Evolutionary conservation across 805 yeast genomes (phyloP).

Genomic region (Grigorovia jiainica): DNA sequence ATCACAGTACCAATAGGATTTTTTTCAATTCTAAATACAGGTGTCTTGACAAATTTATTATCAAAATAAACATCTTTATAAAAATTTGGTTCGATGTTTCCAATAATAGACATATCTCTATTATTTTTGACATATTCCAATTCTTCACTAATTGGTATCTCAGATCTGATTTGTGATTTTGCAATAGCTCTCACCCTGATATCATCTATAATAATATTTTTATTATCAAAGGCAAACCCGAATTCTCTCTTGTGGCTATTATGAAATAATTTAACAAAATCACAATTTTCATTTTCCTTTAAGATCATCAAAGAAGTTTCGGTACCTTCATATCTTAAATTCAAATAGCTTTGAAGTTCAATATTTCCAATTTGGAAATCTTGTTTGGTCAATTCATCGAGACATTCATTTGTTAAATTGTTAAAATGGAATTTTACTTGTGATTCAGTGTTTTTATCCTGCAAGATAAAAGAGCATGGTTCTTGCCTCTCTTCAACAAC

Average conservation of each 20-base stretch:
- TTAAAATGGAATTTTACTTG: conserved; percentile 38
- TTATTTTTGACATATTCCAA: conserved; percentile 21
- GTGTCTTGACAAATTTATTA: conserved; percentile 39
- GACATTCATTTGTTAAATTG: conserved; percentile 36
- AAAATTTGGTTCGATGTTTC: conserved; percentile 26
- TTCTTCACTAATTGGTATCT: conserved; percentile 44
- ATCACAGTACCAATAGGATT: conserved; percentile 44
- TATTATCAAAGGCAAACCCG: conserved; percentile 53
- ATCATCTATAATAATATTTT: conserved; percentile 59
- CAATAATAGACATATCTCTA: conserved; percentile 17
- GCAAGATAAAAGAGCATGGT: conserved; percentile 47
- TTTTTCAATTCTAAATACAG: conserved; percentile 46
- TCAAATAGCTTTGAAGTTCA: conserved; percentile 53
- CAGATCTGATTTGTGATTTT: conserved; percentile 37
- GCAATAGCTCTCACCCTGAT: conserved; percentile 68
- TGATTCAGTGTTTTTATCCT: conserved; percentile 14
- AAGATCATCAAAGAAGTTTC: conserved; percentile 77
- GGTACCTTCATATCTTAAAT: conserved; percentile 80
- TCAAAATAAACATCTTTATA: conserved; percentile 50
- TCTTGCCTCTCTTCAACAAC: conserved; percentile 73
- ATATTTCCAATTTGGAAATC: conserved; percentile 42
- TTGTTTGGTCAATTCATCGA: conserved; percentile 37
- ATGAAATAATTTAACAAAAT: conserved; percentile 39
- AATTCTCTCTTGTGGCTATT: conserved; percentile 58
- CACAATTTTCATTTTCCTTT: conserved; percentile 20